These are phyloP conservation scores for Imleria badia DNA, from an alignment of 768 basidiomycete species.

Conservation along the genomic window DNA sequence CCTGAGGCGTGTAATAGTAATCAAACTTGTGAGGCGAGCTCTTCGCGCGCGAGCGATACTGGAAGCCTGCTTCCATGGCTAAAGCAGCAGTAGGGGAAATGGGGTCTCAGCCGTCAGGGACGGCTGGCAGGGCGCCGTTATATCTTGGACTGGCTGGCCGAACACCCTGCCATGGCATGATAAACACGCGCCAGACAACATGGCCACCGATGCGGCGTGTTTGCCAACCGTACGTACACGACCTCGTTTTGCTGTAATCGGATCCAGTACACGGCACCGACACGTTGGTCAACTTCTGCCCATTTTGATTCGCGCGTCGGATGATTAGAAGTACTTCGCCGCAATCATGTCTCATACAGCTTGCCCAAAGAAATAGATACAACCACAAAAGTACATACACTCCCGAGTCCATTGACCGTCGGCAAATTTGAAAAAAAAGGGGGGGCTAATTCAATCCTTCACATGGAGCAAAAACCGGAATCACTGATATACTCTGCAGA, in stretches of 20 bases:
- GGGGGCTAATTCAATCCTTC: neutral
- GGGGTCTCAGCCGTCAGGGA: constrained; percentile 16
- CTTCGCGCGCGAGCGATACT: constrained; percentile 26
- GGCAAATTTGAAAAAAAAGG: neutral
- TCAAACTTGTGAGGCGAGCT: constrained; percentile 20
- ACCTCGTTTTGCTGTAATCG: constrained; percentile 27
- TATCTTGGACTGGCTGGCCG: constrained; percentile 31
- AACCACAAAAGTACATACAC: constrained; percentile 3
- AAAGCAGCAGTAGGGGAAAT: constrained; percentile 11
- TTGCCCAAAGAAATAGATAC: constrained; percentile 4
- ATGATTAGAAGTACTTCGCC: constrained; percentile 16
- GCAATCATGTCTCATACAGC: constrained; percentile 11
- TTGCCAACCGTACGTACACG: constrained; percentile 29
- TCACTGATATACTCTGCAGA: constrained; percentile 45
- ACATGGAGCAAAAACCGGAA: constrained; percentile 49
- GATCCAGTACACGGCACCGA: constrained; percentile 15
- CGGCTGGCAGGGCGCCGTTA: constrained; percentile 19
- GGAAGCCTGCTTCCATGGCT: constrained; percentile 31
- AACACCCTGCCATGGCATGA: constrained; percentile 33
- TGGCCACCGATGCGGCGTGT: constrained; percentile 23
- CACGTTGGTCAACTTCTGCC: constrained; percentile 28
- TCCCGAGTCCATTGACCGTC: constrained; percentile 1
- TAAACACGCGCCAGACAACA: constrained; percentile 27
- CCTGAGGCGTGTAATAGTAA: constrained; percentile 14
- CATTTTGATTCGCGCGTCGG: constrained; percentile 15